A percentile compares a stretch with the other conserved stretches of the same genome.
phyloP scores from a whole-genome alignment of 257 asterid genomes.

The Fraxinus cuspidata region DNA sequence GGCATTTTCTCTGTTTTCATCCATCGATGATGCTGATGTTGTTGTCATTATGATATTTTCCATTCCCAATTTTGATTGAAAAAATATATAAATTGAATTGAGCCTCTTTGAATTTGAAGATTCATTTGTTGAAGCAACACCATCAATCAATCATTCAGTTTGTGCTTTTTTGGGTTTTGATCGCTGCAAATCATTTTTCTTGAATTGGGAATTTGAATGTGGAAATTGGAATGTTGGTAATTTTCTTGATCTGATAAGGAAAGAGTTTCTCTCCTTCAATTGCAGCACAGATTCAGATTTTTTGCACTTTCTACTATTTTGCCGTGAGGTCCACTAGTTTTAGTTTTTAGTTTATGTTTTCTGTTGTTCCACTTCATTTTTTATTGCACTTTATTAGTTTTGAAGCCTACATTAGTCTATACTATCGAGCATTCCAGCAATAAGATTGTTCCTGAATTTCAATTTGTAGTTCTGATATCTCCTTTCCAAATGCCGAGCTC shows the following conservation, averaged over 20 bases:
- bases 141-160: conserved; percentile 13
- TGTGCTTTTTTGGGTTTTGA: background rate
- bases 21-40: conserved; percentile 24
- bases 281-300: conserved; percentile 16
- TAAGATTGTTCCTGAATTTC: conserved; percentile 18
- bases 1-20: conserved; percentile 40
- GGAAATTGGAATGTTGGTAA: conserved; percentile 9
- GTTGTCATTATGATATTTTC: conserved; percentile 11
- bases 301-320: conserved; percentile 18
- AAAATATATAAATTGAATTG: background rate
- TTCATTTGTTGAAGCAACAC: conserved; percentile 5
- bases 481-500: conserved; percentile 15
- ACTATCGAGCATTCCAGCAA: conserved; percentile 2
- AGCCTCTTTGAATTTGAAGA: background rate
- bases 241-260: conserved; percentile 28
- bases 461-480: conserved; percentile 4
- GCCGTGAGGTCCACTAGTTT: background rate
- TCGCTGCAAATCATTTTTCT: conserved; percentile 1
- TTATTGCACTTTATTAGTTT: background rate
- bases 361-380: conserved; percentile 12
- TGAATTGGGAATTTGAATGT: conserved; percentile 7
- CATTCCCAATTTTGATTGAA: conserved; percentile 8
- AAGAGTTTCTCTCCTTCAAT: conserved; percentile 12
- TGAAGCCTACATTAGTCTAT: background rate
- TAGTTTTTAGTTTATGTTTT: background rate